Percentiles rank a stretch among this genome's conserved stretches.
These are phyloP conservation scores for Dimargaris verticillata DNA, from an alignment of 192 early-diverging fungal genomes.

Conservation along the genomic window DNA sequence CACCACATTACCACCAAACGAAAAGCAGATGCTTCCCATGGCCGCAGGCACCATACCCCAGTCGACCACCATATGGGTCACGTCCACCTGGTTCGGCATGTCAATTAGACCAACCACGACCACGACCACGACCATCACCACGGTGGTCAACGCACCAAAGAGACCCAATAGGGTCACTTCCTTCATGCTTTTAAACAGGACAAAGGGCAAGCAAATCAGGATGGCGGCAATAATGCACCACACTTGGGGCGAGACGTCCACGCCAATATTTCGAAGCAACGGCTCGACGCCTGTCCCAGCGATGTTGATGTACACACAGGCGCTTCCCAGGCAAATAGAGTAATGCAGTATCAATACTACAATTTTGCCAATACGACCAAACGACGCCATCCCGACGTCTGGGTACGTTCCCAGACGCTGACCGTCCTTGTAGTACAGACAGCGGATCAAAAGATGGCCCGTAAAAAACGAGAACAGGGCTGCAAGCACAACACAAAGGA, in stretches of 20 bases:
- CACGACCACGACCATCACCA: constrained; percentile 45
- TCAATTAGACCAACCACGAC: constrained; percentile 31
- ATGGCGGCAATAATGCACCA: constrained; percentile 39
- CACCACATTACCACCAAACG: constrained; percentile 59
- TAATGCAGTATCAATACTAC: constrained; percentile 43
- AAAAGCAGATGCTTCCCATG: constrained; percentile 52
- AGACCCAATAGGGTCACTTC: constrained; percentile 53
- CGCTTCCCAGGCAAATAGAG: constrained; percentile 44
- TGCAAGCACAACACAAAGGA: constrained; percentile 45
- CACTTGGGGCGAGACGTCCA: constrained; percentile 23
- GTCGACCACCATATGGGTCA: constrained; percentile 21
- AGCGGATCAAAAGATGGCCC: constrained; percentile 51
- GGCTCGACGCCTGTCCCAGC: constrained; percentile 44
- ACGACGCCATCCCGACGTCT: constrained; percentile 48
- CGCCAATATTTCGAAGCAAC: constrained; percentile 29
- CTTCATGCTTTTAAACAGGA: constrained; percentile 52
- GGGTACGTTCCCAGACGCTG: constrained; percentile 36
- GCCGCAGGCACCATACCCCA: constrained; percentile 40
- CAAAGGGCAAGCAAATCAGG: constrained; percentile 46
- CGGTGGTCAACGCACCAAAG: constrained; percentile 47
- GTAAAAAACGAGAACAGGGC: constrained; percentile 57
- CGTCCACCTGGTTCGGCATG: constrained; percentile 6
- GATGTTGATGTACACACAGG: constrained; percentile 50
- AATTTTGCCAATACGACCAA: constrained; percentile 40
- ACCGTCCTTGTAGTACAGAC: constrained; percentile 38